phyloP scores from a whole-genome alignment of 345 rosid genomes.

The Kernera saxatilis region DNA sequence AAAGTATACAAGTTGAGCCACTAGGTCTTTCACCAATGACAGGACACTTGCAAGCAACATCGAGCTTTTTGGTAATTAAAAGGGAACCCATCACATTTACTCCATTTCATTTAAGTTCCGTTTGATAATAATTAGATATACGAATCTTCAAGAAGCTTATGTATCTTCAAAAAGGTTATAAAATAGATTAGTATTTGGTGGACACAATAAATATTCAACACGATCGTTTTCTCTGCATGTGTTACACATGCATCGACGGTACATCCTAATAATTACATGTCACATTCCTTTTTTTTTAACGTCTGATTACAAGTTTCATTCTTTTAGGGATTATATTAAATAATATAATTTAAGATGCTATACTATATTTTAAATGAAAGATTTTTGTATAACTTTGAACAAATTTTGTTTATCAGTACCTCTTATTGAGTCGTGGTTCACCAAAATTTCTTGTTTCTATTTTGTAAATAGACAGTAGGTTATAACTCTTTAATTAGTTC shows the following conservation, averaged over 20 bases:
- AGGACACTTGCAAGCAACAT: not conserved
- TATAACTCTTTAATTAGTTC: no score
- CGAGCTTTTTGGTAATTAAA: not conserved
- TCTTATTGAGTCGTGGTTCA: no score
- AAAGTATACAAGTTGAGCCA: constrained; percentile 11
- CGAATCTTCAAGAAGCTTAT: no score
- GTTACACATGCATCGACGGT: not conserved
- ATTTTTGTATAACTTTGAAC: not conserved
- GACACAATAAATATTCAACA: not conserved
- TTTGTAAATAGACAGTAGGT: no score
- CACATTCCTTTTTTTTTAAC: not conserved
- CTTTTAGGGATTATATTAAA: not conserved
- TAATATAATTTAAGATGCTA: not conserved
- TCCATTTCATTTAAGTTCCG: not conserved
- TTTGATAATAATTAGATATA: not conserved
- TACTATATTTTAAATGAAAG: not conserved
- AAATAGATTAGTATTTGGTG: not conserved
- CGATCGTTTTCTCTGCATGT: constrained; percentile 8
- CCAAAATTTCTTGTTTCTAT: no score
- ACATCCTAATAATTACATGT: not conserved
- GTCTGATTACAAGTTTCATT: not conserved
- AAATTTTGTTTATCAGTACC: no score
- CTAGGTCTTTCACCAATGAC: constrained; percentile 3
- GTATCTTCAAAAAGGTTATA: not conserved
- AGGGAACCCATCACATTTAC: not conserved